phyloP scores from a whole-genome alignment of 352 stramenopile genomes.

The Phytophthora europaea region DNA sequence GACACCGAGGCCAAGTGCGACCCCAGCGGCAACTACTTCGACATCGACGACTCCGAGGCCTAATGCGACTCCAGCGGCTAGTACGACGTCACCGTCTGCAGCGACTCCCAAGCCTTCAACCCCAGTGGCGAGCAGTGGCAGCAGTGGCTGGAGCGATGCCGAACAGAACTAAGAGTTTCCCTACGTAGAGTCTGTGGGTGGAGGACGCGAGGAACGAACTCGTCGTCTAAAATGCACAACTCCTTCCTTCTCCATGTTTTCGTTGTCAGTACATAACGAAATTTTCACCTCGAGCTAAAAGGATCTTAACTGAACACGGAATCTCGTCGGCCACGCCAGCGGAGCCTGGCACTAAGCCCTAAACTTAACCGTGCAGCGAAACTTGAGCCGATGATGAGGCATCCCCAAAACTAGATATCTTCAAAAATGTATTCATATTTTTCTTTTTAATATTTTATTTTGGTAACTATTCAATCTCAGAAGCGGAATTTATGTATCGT shows the following conservation, averaged over 20 bases:
- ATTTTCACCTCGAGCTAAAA: not conserved
- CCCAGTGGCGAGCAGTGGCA: constrained; percentile 3
- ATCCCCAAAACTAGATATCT: no score
- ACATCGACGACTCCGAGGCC: not conserved
- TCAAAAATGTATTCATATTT: no score
- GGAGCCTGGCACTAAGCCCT: no score
- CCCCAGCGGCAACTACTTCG: not conserved
- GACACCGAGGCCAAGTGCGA: not conserved
- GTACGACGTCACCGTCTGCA: not conserved
- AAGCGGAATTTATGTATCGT: no score
- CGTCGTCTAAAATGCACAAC: not conserved
- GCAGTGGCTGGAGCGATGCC: constrained; percentile 11
- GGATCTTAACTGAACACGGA: no score
- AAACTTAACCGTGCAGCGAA: no score
- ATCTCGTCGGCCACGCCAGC: no score
- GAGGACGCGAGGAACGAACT: constrained; percentile 23
- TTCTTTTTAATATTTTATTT: no score
- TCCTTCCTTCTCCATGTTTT: not conserved
- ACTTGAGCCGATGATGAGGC: no score
- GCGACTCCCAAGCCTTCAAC: not conserved
- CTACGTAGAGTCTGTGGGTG: not conserved
- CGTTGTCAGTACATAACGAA: not conserved
- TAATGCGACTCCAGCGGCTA: not conserved
- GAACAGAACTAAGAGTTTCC: constrained; percentile 17
- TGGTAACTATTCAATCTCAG: no score